These are phyloP conservation scores for Kregervanrija delftensis DNA, from an alignment of 805 yeast genomes.

Conservation along the genomic window DNA sequence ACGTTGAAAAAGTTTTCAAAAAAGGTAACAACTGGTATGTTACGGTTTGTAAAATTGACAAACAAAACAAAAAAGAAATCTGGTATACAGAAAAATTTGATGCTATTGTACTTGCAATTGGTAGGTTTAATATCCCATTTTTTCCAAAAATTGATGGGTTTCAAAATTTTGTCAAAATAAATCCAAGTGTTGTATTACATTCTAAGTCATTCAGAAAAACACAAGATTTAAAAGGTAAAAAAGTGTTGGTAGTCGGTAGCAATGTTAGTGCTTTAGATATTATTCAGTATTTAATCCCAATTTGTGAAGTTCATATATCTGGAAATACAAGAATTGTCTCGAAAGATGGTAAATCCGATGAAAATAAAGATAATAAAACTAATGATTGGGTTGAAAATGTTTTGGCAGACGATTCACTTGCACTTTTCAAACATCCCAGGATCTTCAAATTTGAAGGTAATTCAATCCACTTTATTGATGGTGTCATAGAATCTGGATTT, in stretches of 20 bases:
- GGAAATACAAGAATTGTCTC: not conserved
- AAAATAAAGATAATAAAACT: not conserved
- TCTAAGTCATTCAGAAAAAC: constrained; percentile 25
- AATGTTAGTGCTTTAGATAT: constrained; percentile 66
- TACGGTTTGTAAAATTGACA: constrained; percentile 14
- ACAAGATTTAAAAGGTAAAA: constrained; percentile 23
- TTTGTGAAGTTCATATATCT: constrained; percentile 9
- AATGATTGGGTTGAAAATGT: constrained; percentile 32
- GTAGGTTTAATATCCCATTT: constrained; percentile 35
- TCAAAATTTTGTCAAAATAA: constrained; percentile 22
- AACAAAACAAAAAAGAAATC: constrained; percentile 14
- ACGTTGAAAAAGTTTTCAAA: constrained; percentile 24
- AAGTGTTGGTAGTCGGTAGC: constrained; percentile 27
- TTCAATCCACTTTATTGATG: constrained; percentile 26
- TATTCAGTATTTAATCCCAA: constrained; percentile 33
- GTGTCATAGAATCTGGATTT: constrained; percentile 22
- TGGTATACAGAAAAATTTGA: constrained; percentile 39
- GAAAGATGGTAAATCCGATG: not conserved
- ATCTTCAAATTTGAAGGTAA: constrained; percentile 22
- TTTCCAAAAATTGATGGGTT: constrained; percentile 31
- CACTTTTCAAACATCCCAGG: constrained; percentile 26
- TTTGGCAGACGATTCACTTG: constrained; percentile 25
- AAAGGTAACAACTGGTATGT: constrained; percentile 26
- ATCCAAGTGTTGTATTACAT: constrained; percentile 26
- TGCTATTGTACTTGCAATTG: constrained; percentile 34